phyloP scores from a whole-genome alignment of 139 green algal genomes.

The Pleodorina starrii region DNA sequence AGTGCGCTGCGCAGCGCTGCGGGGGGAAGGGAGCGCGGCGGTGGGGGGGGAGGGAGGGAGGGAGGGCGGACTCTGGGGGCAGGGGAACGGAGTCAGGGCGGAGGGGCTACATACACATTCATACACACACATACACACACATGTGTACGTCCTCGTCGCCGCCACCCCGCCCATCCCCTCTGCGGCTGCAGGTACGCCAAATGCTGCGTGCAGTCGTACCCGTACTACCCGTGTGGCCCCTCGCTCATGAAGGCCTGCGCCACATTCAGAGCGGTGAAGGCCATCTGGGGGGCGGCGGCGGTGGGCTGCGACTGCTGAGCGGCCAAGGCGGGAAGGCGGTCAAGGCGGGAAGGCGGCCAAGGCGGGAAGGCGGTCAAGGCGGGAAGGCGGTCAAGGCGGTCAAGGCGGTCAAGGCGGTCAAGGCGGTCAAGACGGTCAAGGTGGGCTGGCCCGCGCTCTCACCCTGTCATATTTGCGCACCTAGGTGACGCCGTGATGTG shows the following conservation, averaged over 20 bases:
- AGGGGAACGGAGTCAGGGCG: too few species aligned
- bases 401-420: too few species aligned
- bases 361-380: background rate
- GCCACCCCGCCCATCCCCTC: too few species aligned
- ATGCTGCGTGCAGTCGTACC: constrained; percentile 35
- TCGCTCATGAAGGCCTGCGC: constrained; percentile 36
- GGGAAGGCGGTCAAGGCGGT: too few species aligned
- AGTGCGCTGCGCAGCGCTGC: background rate
- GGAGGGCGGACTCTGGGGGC: too few species aligned
- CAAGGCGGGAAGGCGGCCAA: background rate
- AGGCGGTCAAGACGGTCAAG: too few species aligned
- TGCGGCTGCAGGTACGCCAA: constrained; percentile 42
- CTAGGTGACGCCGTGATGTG: too few species aligned
- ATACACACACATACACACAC: too few species aligned
- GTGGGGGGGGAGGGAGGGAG: background rate
- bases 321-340: background rate
- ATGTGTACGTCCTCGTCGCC: too few species aligned
- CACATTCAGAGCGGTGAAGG: background rate
- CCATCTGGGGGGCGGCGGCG: background rate
- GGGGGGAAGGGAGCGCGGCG: background rate
- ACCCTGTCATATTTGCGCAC: too few species aligned
- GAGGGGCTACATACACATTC: too few species aligned
- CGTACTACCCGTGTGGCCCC: constrained; percentile 37
- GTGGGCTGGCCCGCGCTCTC: too few species aligned
- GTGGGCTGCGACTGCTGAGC: background rate